A percentile compares a stretch with the other conserved stretches of the same genome.
phyloP scores from a whole-genome alignment of 306 rosid species.

The Styphnolobium japonicum region DNA sequence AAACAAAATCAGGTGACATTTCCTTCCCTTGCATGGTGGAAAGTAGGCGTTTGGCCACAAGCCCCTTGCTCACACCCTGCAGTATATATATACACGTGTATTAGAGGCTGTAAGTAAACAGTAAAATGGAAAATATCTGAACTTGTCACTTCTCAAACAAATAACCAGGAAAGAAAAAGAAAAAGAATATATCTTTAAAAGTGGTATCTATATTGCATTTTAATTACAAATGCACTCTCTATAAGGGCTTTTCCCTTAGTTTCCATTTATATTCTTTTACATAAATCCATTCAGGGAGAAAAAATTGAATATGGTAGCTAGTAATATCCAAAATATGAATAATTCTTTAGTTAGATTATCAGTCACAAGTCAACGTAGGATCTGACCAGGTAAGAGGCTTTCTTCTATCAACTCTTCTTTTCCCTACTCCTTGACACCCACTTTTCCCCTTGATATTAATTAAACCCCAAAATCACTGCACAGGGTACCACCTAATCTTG shows the following conservation, averaged over 20 bases:
- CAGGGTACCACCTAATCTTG: neutral
- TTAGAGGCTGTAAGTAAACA: neutral
- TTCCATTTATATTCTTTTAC: neutral
- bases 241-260: neutral
- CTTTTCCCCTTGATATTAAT: neutral
- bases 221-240: neutral
- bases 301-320: neutral
- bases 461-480: neutral
- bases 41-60: conserved; percentile 61
- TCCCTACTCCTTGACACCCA: neutral
- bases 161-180: neutral
- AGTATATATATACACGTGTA: neutral
- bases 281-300: neutral
- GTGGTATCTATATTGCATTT: neutral
- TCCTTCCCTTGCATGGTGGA: conserved; percentile 55
- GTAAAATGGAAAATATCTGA: neutral
- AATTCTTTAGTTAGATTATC: neutral
- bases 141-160: neutral
- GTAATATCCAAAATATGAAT: neutral
- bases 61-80: conserved; percentile 77
- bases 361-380: neutral
- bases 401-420: neutral
- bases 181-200: neutral
- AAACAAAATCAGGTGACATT: conserved; percentile 57
- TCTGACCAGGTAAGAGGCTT: neutral